These are phyloP conservation scores for Talaromyces sp. DNA, from an alignment of 2,329 filamentous ascomycete species.

Conservation along the genomic window DNA sequence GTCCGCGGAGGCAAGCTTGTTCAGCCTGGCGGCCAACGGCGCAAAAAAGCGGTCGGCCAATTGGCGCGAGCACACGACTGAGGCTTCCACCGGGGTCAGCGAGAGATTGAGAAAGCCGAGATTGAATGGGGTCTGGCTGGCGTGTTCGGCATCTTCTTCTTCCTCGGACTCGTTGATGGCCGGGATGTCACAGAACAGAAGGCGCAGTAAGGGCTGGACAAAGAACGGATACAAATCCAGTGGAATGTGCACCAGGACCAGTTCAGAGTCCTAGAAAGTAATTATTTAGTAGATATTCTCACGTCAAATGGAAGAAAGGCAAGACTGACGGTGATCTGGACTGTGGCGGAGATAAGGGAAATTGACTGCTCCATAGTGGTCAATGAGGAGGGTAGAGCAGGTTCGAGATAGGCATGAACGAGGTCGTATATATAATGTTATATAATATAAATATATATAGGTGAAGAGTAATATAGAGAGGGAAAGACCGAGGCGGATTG, in stretches of 20 bases:
- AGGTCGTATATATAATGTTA: not conserved
- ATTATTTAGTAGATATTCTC: not conserved
- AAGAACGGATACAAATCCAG: conserved; percentile 70
- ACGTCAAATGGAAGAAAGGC: not conserved
- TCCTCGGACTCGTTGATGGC: conserved; percentile 33
- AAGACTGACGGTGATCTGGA: conserved; percentile 25
- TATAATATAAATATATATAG: not conserved
- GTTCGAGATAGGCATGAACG: not conserved
- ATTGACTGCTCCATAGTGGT: conserved; percentile 23
- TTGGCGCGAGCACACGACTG: conserved; percentile 75
- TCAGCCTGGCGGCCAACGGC: conserved; percentile 61
- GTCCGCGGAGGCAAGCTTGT: conserved; percentile 31
- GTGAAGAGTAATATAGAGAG: not conserved
- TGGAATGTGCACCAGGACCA: conserved; percentile 87
- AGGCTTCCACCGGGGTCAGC: conserved; percentile 87
- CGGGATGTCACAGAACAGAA: conserved; percentile 61
- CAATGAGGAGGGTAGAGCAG: not conserved
- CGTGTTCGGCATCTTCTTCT: conserved; percentile 28
- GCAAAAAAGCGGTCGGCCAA: conserved; percentile 71
- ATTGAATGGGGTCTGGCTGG: conserved; percentile 31
- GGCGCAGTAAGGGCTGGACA: conserved; percentile 77
- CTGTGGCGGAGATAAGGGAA: conserved; percentile 25
- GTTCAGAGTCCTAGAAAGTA: conserved; percentile 67
- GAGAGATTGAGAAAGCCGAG: conserved; percentile 88
- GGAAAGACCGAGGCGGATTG: not conserved